Evolutionary conservation across 2,329 filamentous ascomycete species (phyloP), one percentile per base, ranked within the genome.

Genomic region (Penicillium vulpinum): DNA sequence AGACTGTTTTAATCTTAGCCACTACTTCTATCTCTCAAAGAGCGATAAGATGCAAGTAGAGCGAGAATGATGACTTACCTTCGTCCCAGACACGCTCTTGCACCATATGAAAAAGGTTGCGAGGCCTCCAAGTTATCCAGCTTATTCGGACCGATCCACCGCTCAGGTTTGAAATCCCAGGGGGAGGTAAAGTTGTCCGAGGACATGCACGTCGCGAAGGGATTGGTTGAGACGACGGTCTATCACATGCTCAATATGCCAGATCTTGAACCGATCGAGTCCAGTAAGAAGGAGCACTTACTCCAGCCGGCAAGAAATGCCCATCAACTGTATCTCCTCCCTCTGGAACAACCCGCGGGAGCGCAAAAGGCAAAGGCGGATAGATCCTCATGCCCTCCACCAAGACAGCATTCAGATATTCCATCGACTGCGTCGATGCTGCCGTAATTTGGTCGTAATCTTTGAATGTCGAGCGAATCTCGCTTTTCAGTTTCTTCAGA

Each of bases 381-480:
- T 62, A 66, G 9, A 63, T 56, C 7, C 66, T 60, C 28, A 70
- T 26, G 9, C 59, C 49, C 48, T 70, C 67, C 18, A 57, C 57
- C n/a, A 65, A 35, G 22, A 66, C 61, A n/a, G 63, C 64, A 4
- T 48, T 48, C 3, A 70, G 48, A 43, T 66, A 68, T 13, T 44
- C 39, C 10, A 65, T 49, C 6, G 51, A 26, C 11, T 58, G 50
- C 2, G 71, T 64, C 0, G 68, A 67, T 9, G 56, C 53, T n/a
- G 76, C 55, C 11, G 62, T 72, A 33, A 82, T 80, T 9, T 80
- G 75, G 0, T 69, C 64, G 29, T 74, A 67, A 0, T 46, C 58
- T 0, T 51, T 51, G 57, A 80, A 81, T 0, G 69, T 41, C 0
- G 67, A 62, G 0, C 78, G 76, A 1, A 82, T 68, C 62, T 82